Evolutionary conservation across 306 rosid species (phyloP).

Genomic region (Pachyrhizus erosus): DNA sequence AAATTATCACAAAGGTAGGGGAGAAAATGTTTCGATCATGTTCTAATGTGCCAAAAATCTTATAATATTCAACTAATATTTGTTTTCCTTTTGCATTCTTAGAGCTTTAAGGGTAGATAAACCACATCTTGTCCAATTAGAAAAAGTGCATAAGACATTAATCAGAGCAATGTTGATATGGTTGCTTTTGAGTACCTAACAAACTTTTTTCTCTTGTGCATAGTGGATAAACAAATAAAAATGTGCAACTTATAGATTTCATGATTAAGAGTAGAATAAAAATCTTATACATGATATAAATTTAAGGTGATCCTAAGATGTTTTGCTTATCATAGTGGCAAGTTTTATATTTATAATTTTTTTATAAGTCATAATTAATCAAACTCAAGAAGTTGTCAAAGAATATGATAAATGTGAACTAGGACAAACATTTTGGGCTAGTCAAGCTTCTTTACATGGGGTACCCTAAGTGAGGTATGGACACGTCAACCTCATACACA

Average conservation of each 20-base stretch:
- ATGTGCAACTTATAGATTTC: background rate
- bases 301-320: background rate
- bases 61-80: no score
- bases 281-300: background rate
- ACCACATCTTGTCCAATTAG: no score
- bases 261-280: background rate
- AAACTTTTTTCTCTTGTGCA: no score
- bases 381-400: constrained; percentile 2
- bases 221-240: constrained; percentile 15
- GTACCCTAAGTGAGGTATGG: constrained; percentile 3
- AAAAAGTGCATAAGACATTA: constrained; percentile 1
- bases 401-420: background rate
- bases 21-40: no score
- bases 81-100: no score
- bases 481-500: background rate
- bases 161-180: constrained; percentile 17
- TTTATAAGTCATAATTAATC: background rate
- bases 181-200: constrained; percentile 1
- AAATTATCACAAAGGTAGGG: no score
- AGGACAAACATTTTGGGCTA: background rate
- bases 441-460: background rate
- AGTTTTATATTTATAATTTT: background rate
- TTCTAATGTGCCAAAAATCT: no score
- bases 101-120: no score
- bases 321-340: background rate